Evolutionary conservation across 768 basidiomycete genomes (phyloP).

Genomic region (Kwoniella dendrophila): DNA sequence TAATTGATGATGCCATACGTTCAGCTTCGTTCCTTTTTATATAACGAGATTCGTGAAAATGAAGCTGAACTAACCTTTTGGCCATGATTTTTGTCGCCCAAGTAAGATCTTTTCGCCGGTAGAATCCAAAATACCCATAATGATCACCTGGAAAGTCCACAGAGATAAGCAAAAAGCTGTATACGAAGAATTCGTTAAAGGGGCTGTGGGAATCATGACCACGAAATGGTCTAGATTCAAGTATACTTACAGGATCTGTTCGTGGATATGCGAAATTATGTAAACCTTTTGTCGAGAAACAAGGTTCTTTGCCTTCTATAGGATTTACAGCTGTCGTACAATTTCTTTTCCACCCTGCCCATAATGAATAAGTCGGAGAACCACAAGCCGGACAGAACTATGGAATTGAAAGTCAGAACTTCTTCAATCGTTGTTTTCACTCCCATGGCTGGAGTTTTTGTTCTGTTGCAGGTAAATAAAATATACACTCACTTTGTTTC

Average conservation of each 20-base stretch:
- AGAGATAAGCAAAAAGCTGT: no score
- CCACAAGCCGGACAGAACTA: conserved; percentile 92
- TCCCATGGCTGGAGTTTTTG: no score
- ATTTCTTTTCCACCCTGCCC: conserved; percentile 94
- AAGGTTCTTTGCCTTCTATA: conserved; percentile 39
- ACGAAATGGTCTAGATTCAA: no score
- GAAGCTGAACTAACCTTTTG: conserved; percentile 43
- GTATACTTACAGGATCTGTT: conserved; percentile 49
- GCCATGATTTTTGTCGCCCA: conserved; percentile 68
- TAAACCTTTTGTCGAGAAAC: conserved; percentile 68
- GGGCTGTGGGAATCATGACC: no score
- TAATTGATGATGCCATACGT: not conserved
- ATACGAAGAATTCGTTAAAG: no score
- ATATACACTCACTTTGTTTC: conserved; percentile 69
- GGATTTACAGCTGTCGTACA: conserved; percentile 63
- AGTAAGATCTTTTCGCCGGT: conserved; percentile 80
- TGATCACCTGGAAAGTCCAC: conserved; percentile 79
- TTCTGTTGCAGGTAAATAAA: no score
- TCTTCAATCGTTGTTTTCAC: no score
- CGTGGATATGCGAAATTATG: conserved; percentile 70
- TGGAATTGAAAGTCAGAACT: no score
- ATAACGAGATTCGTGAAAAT: not conserved
- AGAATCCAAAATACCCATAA: conserved; percentile 82
- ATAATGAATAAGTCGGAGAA: conserved; percentile 74
- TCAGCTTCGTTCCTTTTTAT: not conserved